Conservation (phyloP, 2,329 filamentous ascomycete species). For the Knoxdaviesia capensis region DNA sequence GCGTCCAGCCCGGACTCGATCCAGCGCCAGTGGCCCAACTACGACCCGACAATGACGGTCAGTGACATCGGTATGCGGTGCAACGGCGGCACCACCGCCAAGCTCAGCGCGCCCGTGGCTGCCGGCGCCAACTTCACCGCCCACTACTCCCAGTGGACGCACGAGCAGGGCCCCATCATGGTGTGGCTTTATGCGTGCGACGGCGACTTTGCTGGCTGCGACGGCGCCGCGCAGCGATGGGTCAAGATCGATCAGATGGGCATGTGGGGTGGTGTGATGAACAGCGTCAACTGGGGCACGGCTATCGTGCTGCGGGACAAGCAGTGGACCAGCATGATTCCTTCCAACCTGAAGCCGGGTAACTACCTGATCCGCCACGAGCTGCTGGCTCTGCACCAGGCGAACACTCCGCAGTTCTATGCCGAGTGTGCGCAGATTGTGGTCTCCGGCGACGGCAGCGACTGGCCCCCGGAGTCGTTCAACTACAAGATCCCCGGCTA, state of each 20-base stretch:
- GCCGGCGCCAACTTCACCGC: constrained; percentile 27
- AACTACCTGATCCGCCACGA: constrained; percentile 35
- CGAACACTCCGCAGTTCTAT: constrained; percentile 28
- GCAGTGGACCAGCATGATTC: constrained; percentile 27
- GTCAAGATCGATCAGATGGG: constrained; percentile 39
- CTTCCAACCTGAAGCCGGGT: constrained; percentile 21
- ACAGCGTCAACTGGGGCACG: constrained; percentile 28
- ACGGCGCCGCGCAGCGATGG: constrained; percentile 31
- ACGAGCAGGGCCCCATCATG: constrained; percentile 36
- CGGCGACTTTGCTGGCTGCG: constrained; percentile 24
- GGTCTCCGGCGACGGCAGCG: constrained; percentile 27
- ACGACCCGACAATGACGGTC: constrained; percentile 30
- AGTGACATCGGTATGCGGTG: constrained; percentile 30
- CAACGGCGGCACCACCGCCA: constrained; percentile 30
- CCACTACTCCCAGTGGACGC: constrained; percentile 35
- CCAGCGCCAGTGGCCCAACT: constrained; percentile 31
- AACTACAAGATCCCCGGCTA: constrained; percentile 24
- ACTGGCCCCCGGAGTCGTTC: constrained; percentile 19
- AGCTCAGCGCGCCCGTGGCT: constrained; percentile 20
- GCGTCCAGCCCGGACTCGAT: constrained; percentile 26
- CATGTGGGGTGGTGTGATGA: constrained; percentile 21
- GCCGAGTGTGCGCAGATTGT: constrained; percentile 39
- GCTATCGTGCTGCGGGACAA: constrained; percentile 19
- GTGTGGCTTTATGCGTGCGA: constrained; percentile 30
- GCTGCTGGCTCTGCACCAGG: constrained; percentile 31